Conservation (phyloP, 495 filamentous ascomycete species). For the Podospora didyma region DNA sequence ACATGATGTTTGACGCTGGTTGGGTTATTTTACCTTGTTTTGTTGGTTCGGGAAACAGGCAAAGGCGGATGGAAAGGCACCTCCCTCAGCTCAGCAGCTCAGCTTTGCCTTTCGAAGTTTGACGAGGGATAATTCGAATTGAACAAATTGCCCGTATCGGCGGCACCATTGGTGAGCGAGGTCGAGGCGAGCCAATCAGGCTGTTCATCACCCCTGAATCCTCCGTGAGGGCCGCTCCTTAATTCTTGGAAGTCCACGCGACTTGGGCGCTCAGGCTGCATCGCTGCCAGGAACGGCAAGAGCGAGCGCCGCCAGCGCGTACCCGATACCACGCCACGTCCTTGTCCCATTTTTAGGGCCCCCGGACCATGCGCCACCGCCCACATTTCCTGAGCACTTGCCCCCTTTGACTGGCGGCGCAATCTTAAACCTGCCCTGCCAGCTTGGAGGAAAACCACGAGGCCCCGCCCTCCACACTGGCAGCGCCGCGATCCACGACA, state of each 20-base stretch:
- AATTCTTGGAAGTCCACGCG: background rate
- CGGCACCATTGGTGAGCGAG: slow-evolving; percentile 1
- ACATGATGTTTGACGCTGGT: background rate
- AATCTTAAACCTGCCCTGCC: slow-evolving; percentile 11
- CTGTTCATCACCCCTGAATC: background rate
- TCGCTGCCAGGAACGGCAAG: background rate
- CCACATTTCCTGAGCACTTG: slow-evolving; percentile 14
- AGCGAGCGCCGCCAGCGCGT: slow-evolving; percentile 2
- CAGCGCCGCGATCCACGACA: slow-evolving; percentile 7
- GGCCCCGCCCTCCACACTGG: slow-evolving; percentile 6
- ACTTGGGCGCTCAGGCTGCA: background rate
- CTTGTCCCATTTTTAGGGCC: slow-evolving; percentile 15
- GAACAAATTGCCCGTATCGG: slow-evolving; percentile 16
- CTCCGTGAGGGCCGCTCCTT: slow-evolving; percentile 11
- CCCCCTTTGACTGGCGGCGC: slow-evolving; percentile 19
- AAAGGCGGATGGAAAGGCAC: background rate
- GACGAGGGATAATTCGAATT: no score
- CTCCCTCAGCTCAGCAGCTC: background rate
- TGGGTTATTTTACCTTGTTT: background rate
- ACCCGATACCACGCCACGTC: slow-evolving; percentile 8
- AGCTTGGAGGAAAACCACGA: background rate
- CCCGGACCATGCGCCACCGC: slow-evolving; percentile 26
- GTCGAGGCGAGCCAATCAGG: slow-evolving; percentile 8
- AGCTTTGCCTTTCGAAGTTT: background rate
- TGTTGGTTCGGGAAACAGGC: background rate